Evolutionary conservation across 1,284 basidiomycete species (phyloP), one percentile per base, ranked within the genome.

Genomic region (Microbotryomycetes sp.): DNA sequence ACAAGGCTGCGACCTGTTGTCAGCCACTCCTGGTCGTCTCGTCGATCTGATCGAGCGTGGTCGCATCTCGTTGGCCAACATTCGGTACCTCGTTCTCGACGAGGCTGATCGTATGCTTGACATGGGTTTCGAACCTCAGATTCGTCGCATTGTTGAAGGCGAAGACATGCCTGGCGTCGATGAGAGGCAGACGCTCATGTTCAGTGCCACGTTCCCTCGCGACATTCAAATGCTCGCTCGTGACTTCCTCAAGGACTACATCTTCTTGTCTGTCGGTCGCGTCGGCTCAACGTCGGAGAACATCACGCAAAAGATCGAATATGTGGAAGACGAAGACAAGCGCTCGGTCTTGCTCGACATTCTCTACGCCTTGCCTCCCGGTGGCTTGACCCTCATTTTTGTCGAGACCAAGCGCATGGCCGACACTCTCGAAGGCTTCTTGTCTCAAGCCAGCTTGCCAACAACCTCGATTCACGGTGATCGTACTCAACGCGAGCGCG

Each of bases 121-220:
- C 81, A 99, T 99, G 94, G 94, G 94, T 88, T 99, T 99, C 83
- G 94, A 99, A 79, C 96, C 96, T 64, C 94, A 98, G 79, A 99
- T 99, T 74, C 86, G 94, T 68, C 84, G 92, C 55, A 99, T 99
- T 75, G 96, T 99, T 31, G 90, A 97, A 77, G 89, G 89, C 68
- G 92, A 94, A 74, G 96, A 98, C 77, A 99, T 99, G 94, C 92
- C 96, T 29, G 89, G 86, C 58, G 86, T 89, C 26, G 80, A 84
- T 59, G 86, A 93, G 30, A 89, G 96, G 66, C 96, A 98, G 77
- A 99, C 96, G 7, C 88, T 99, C 80, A 98, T 99, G 94, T 99
- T 99, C 81, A 92, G 89, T 66, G 96, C 96, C 52, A 98, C 96
- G 53, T 98, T 99, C 86, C 96, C 94, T 59, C 87, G 92, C 60